phyloP scores from a whole-genome alignment of 2,329 filamentous ascomycete species.

The Acephala macrosclerotiorum region DNA sequence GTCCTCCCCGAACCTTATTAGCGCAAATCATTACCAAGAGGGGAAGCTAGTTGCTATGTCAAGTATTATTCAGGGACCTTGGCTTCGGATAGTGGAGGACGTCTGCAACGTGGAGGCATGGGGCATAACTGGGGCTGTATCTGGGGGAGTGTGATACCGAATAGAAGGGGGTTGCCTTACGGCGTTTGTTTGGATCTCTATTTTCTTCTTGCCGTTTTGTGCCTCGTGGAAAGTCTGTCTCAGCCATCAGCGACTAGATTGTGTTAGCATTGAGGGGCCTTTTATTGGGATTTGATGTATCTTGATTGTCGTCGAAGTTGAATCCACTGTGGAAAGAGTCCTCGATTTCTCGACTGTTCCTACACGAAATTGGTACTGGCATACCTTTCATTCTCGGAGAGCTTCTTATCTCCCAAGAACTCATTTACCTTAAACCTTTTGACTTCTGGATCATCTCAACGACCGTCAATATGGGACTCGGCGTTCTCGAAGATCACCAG shows the following conservation, averaged over 20 bases:
- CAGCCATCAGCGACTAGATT: background rate
- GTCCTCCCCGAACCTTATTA: conserved; percentile 14
- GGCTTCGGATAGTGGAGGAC: background rate
- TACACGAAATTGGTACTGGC: background rate
- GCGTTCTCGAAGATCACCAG: conserved; percentile 36
- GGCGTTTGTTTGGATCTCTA: background rate
- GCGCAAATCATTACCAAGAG: background rate
- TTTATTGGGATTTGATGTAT: background rate
- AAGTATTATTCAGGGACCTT: background rate
- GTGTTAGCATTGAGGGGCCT: conserved; percentile 2
- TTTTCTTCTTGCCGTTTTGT: background rate
- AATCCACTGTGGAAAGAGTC: background rate
- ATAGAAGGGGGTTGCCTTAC: background rate
- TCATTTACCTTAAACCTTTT: background rate
- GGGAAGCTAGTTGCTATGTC: background rate
- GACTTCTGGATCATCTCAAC: background rate
- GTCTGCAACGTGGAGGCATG: background rate
- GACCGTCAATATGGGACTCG: conserved; percentile 32
- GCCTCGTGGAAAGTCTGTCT: background rate
- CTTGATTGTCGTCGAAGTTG: background rate
- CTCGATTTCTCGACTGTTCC: background rate
- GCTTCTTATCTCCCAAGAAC: background rate
- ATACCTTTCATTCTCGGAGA: too few relatives aligned
- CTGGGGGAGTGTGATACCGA: background rate
- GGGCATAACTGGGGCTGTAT: conserved; percentile 3